phyloP scores from a whole-genome alignment of 805 yeast genomes.

The Starmerella kuoi region DNA sequence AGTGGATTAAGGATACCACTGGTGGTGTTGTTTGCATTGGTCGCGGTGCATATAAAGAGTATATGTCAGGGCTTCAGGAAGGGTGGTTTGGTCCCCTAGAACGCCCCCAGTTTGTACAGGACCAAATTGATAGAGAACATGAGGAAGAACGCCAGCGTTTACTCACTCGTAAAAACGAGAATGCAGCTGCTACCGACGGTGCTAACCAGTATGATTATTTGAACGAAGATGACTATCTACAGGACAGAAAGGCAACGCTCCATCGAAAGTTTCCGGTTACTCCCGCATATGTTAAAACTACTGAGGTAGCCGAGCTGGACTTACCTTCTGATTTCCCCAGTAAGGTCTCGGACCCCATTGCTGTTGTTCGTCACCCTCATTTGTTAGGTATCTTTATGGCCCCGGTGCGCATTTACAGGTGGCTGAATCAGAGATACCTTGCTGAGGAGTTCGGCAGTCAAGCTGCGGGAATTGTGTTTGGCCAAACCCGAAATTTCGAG shows the following conservation, averaged over 20 bases:
- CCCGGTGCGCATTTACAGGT: slow-evolving; percentile 66
- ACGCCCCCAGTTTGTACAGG: slow-evolving; percentile 31
- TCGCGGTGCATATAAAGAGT: slow-evolving; percentile 92
- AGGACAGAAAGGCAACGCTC: slow-evolving; percentile 16
- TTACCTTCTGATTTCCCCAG: slow-evolving; percentile 41
- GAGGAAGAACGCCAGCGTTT: slow-evolving; percentile 11
- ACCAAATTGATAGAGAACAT: slow-evolving; percentile 15
- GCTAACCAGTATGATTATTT: slow-evolving; percentile 14
- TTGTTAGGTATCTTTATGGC: slow-evolving; percentile 65
- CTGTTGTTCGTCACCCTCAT: slow-evolving; percentile 65
- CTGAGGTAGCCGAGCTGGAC: slow-evolving; percentile 50
- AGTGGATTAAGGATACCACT: slow-evolving; percentile 32
- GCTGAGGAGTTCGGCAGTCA: slow-evolving; percentile 52
- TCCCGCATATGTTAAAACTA: slow-evolving; percentile 17
- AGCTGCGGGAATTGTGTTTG: slow-evolving; percentile 43
- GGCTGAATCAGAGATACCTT: slow-evolving; percentile 57
- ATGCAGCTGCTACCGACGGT: slow-evolving; percentile 19
- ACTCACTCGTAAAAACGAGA: slow-evolving; percentile 11
- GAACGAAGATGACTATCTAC: slow-evolving; percentile 12
- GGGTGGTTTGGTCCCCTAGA: slow-evolving; percentile 87
- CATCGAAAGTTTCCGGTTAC: slow-evolving; percentile 17
- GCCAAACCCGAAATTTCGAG: slow-evolving; percentile 43
- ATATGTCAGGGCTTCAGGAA: slow-evolving; percentile 79
- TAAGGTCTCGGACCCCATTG: slow-evolving; percentile 44
- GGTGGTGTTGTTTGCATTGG: slow-evolving; percentile 92